Evolutionary conservation across 371 early-diverging fungal species (phyloP).

Genomic region (Actinomortierella wolfii): DNA sequence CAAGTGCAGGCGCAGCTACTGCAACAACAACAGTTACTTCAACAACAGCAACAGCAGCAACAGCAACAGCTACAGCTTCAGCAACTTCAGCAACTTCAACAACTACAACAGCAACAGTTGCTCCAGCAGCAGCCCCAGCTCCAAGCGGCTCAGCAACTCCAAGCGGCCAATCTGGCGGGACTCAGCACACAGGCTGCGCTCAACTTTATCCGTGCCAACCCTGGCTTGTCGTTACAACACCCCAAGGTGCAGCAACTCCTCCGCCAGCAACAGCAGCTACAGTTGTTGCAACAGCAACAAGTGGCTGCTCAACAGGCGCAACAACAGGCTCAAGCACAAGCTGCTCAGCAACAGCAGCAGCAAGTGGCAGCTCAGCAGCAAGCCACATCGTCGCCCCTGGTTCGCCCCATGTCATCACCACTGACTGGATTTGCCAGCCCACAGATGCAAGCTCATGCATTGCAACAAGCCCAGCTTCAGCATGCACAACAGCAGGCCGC

Average conservation of each 20-base stretch:
- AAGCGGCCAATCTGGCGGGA: conserved; percentile 10
- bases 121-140: conserved; percentile 52
- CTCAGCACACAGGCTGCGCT: conserved; percentile 23
- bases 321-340: conserved; percentile 22
- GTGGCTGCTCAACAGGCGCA: conserved; percentile 4
- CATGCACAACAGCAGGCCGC: conserved; percentile 13
- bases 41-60: conserved; percentile 18
- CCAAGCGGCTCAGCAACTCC: conserved; percentile 31
- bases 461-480: conserved; percentile 26
- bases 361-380: conserved; percentile 28
- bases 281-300: conserved; percentile 20
- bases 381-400: conserved; percentile 38
- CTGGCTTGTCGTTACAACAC: conserved; percentile 16
- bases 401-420: conserved; percentile 36
- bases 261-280: conserved; percentile 32
- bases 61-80: conserved; percentile 31
- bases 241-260: conserved; percentile 27
- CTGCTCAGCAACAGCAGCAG: conserved; percentile 23
- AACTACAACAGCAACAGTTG: conserved; percentile 49
- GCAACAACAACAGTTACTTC: conserved; percentile 30
- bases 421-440: conserved; percentile 45
- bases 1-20: conserved; percentile 18
- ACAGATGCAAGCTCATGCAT: conserved; percentile 25
- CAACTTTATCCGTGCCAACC: conserved; percentile 25
- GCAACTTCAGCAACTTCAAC: conserved; percentile 46